These are phyloP conservation scores for Mortierella sp. DNA, from an alignment of 371 early-diverging fungal species.

Conservation along the genomic window DNA sequence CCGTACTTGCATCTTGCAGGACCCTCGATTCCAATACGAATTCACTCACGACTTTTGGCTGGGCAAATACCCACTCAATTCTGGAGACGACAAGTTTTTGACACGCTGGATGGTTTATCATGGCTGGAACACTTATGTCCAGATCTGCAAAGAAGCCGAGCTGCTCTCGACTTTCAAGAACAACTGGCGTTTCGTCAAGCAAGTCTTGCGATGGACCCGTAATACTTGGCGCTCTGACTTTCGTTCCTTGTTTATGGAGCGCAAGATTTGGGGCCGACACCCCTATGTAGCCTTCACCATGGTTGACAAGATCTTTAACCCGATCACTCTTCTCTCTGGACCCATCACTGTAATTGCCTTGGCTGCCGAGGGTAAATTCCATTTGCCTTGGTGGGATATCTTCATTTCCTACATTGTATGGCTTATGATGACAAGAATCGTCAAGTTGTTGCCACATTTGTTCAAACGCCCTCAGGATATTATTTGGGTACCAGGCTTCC, in stretches of 20 bases:
- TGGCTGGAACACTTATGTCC: conserved; percentile 79
- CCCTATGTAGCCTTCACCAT: conserved; percentile 83
- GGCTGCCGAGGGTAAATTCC: conserved; percentile 54
- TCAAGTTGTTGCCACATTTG: conserved; percentile 80
- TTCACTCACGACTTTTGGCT: conserved; percentile 82
- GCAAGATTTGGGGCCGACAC: conserved; percentile 74
- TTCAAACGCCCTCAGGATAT: conserved; percentile 75
- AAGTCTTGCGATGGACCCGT: conserved; percentile 81
- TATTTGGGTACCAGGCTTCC: conserved; percentile 73
- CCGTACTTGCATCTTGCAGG: conserved; percentile 78
- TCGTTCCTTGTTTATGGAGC: conserved; percentile 73
- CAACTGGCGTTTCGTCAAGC: conserved; percentile 82
- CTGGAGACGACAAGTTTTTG: conserved; percentile 84
- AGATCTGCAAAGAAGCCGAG: conserved; percentile 80
- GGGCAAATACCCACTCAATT: conserved; percentile 78
- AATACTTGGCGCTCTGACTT: conserved; percentile 85
- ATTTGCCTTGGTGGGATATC: conserved; percentile 69
- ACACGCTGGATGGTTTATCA: conserved; percentile 84
- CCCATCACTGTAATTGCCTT: conserved; percentile 70
- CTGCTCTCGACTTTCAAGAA: conserved; percentile 81
- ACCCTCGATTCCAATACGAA: conserved; percentile 77
- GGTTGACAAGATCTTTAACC: conserved; percentile 83
- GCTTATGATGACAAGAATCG: conserved; percentile 75
- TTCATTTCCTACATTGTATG: conserved; percentile 73
- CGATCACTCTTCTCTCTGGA: conserved; percentile 77